A percentile compares a stretch with the other conserved stretches of the same genome.
Conservation (phyloP, 805 yeast genomes). For the Hanseniaspora vineae region DNA sequence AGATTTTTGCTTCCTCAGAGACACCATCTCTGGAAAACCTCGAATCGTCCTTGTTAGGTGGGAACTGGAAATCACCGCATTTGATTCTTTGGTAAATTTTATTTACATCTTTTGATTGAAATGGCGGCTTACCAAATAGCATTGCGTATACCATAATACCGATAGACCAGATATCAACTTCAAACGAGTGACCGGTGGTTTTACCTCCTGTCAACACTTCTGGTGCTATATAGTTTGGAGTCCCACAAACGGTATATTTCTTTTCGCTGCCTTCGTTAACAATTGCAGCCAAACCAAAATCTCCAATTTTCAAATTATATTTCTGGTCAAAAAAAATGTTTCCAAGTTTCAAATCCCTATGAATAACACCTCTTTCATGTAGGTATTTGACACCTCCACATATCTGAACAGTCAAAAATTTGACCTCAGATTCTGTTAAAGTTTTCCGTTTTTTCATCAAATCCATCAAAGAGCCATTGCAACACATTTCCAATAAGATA, state of each 20-base stretch:
- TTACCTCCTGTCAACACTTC: conserved; percentile 80
- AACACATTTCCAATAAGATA: conserved; percentile 86
- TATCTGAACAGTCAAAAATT: conserved; percentile 81
- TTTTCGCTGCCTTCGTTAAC: conserved; percentile 58
- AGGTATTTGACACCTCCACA: conserved; percentile 89
- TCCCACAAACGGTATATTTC: conserved; percentile 92
- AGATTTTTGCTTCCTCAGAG: conserved; percentile 56
- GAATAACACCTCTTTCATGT: conserved; percentile 86
- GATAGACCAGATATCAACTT: conserved; percentile 95
- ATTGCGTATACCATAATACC: conserved; percentile 95
- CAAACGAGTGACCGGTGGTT: conserved; percentile 78
- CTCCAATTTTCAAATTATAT: conserved; percentile 94
- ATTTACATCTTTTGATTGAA: conserved; percentile 90
- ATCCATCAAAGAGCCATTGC: conserved; percentile 90
- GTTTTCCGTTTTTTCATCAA: conserved; percentile 70
- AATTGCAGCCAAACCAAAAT: conserved; percentile 97
- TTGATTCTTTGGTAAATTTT: conserved; percentile 87
- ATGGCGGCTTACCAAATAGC: conserved; percentile 90
- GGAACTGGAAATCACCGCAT: conserved; percentile 67
- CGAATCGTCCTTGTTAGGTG: conserved; percentile 35
- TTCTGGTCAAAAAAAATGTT: conserved; percentile 88
- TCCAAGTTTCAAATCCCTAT: conserved; percentile 91
- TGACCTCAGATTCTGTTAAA: conserved; percentile 85
- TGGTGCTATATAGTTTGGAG: conserved; percentile 98
- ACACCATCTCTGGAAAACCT: conserved; percentile 21